Evolutionary conservation across 345 rosid genomes (phyloP), one percentile per base, ranked within the genome.

Genomic region (Nasturtium officinale): DNA sequence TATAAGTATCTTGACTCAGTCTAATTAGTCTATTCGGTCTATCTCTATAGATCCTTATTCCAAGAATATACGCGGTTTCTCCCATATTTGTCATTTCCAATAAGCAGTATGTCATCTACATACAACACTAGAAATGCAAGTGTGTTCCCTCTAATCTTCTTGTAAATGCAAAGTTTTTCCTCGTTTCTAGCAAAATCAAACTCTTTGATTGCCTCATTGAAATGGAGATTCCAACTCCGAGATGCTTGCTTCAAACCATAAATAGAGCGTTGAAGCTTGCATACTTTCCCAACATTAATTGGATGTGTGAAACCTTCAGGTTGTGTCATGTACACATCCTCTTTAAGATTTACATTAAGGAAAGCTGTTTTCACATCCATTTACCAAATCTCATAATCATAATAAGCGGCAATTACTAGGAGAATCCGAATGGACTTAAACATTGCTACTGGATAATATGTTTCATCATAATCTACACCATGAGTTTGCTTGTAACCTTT

Each of bases 311-410:
- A 65, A 65, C 70, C 45, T 17, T 45, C 16, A 15, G 30, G 70
- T 33, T 48, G 43, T 65, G n/a, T 30, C 38, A 50, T 33, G 45
- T 58, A 58, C 5, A 58, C 63, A 58, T 58, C 63, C 45, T 58
- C 28, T 18, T 58, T 45, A 0, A 53, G 18, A 12, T 21, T 52
- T 52, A 30, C 57, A 6, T 25, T 52, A 52, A 52, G 30, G 18
- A 63, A 63, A 63, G 54, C 3, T 26, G 67, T 63, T 63, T 63
- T 63, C 23, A 63, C 53, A 42, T 43, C 53, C 30, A 43, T 63
- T 7, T 63, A 3, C 21, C 67, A 63, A 17, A 43, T 63, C 53
- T 63, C 38, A 63, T 42, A 63, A 40, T 63, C 67, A 28, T 33
- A 25, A 63, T 15, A 26, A 25, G 54, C 23, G 4, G 7, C 8